A percentile compares a stretch with the other conserved stretches of the same genome.
Evolutionary conservation across 139 green algal species (phyloP).

Genomic region (Micromonas commoda): DNA sequence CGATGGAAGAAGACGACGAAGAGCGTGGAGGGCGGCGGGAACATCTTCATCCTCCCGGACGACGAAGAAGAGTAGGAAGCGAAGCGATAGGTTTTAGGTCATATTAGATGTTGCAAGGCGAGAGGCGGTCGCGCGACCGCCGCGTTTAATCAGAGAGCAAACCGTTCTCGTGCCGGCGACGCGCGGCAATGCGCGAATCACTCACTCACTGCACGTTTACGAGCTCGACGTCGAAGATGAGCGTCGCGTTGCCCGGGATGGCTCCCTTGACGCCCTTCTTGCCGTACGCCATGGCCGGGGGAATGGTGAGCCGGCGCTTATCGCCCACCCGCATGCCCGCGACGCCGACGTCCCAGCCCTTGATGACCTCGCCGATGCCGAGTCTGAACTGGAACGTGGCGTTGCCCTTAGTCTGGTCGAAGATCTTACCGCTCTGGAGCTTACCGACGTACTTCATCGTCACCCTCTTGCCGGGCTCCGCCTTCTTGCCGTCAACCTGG

Average conservation of each 20-base stretch:
- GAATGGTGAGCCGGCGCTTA: constrained; percentile 42
- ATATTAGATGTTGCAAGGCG: not conserved
- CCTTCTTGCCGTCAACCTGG: constrained; percentile 66
- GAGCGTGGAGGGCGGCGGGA: not conserved
- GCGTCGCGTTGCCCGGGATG: constrained; percentile 35
- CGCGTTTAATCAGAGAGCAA: too few relatives aligned
- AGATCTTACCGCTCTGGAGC: constrained; percentile 78
- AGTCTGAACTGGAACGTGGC: constrained; percentile 76
- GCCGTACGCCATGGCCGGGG: constrained; percentile 41
- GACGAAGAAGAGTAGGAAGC: not conserved
- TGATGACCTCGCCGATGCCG: constrained; percentile 52
- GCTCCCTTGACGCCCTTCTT: constrained; percentile 21
- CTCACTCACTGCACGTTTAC: constrained; percentile 33
- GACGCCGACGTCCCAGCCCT: constrained; percentile 42
- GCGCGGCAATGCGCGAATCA: not conserved
- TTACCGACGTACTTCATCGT: constrained; percentile 61
- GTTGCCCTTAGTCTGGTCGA: constrained; percentile 70
- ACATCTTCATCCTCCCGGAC: constrained; percentile 7
- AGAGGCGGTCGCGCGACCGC: too few relatives aligned
- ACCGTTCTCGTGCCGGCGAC: not conserved
- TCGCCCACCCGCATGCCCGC: constrained; percentile 48
- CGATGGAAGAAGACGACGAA: not conserved
- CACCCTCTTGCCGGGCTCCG: constrained; percentile 58
- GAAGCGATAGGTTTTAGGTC: not conserved
- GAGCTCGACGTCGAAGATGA: constrained; percentile 41